Evolutionary conservation across 768 basidiomycete species (phyloP).

Genomic region (Crepidotus variabilis): DNA sequence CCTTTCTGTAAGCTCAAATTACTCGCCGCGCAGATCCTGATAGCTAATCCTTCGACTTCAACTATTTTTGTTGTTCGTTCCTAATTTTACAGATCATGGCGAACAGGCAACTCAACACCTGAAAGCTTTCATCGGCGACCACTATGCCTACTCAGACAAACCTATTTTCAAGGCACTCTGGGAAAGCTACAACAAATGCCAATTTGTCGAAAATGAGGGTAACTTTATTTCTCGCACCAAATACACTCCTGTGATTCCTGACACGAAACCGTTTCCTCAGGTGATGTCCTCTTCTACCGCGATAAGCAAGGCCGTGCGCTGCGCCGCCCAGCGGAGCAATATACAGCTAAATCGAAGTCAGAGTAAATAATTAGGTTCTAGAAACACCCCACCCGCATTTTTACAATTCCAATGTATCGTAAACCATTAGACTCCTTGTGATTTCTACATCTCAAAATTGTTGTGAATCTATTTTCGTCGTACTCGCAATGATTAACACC

Average conservation of each 20-base stretch:
- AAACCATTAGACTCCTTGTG: no score
- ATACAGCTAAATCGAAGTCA: constrained; percentile 10
- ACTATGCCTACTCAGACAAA: constrained; percentile 42
- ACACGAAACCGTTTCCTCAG: constrained; percentile 14
- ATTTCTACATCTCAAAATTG: no score
- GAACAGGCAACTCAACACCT: constrained; percentile 47
- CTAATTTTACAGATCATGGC: constrained; percentile 38
- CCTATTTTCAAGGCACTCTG: constrained; percentile 45
- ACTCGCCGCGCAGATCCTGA: background rate
- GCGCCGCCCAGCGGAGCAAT: constrained; percentile 28
- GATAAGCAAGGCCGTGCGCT: constrained; percentile 36
- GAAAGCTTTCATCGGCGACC: constrained; percentile 44
- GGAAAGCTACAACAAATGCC: constrained; percentile 52
- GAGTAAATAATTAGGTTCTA: constrained; percentile 4
- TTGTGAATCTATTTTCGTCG: no score
- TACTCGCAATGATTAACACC: no score
- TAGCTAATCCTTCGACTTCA: background rate
- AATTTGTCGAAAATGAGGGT: constrained; percentile 58
- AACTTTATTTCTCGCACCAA: constrained; percentile 1
- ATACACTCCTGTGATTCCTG: background rate
- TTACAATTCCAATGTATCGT: no score
- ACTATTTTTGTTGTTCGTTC: background rate
- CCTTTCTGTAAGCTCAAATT: constrained; percentile 45
- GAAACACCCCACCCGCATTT: no score
- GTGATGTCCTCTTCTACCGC: constrained; percentile 43